These are phyloP conservation scores for Triticum dicoccoides DNA, from an alignment of 176 grass and related monocot species.

Conservation along the genomic window DNA sequence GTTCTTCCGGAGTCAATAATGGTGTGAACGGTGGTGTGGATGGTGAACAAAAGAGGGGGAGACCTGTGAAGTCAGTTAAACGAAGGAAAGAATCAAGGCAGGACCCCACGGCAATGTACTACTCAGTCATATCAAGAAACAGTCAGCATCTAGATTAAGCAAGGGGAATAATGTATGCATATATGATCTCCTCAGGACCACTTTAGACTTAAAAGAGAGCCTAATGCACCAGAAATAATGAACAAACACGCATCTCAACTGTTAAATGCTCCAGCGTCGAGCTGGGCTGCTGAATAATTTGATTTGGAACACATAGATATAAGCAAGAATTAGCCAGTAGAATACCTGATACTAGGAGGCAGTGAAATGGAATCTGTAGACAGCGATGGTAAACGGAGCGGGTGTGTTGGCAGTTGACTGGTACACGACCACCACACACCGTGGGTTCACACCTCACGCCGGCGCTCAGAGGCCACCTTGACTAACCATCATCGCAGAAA, in stretches of 20 bases:
- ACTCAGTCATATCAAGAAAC: background rate
- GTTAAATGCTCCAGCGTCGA: background rate
- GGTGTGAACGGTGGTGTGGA: background rate
- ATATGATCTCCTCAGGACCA: background rate
- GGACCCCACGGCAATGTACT: background rate
- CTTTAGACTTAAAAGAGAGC: background rate
- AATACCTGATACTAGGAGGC: background rate
- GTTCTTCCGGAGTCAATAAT: background rate
- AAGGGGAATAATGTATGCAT: background rate
- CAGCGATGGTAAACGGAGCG: background rate
- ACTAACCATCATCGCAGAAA: background rate
- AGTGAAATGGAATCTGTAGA: background rate
- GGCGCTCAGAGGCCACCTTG: background rate
- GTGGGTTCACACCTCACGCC: background rate
- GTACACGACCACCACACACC: background rate
- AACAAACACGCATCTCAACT: background rate
- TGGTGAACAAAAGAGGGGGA: background rate
- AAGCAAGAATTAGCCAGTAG: background rate
- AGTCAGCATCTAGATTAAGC: background rate
- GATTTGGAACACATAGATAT: background rate
- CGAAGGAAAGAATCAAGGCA: background rate
- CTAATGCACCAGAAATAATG: background rate
- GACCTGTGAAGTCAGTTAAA: background rate
- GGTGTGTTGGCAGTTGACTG: background rate
- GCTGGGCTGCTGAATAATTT: background rate